Percentiles rank a stretch among this genome's conserved stretches.
Evolutionary conservation across 2,329 filamentous ascomycete species (phyloP).

Genomic region (Lecanoromycetidae sp.): DNA sequence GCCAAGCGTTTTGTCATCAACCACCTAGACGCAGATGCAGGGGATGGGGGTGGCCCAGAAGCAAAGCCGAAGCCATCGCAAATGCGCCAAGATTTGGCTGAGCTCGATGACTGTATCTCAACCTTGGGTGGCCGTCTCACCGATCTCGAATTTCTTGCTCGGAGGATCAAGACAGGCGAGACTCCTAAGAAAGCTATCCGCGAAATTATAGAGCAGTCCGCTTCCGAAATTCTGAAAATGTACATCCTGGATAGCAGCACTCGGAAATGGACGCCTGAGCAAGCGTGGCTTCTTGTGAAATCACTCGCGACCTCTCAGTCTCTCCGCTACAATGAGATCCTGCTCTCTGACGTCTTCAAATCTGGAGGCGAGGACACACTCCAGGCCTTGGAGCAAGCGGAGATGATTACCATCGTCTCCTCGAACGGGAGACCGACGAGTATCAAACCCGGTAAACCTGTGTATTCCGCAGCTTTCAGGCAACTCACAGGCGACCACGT

Average conservation of each 20-base stretch:
- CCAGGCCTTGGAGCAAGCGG: slow-evolving; percentile 68
- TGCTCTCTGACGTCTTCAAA: slow-evolving; percentile 65
- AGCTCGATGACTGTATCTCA: slow-evolving; percentile 66
- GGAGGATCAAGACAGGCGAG: slow-evolving; percentile 77
- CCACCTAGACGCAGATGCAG: slow-evolving; percentile 47
- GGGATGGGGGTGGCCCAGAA: slow-evolving; percentile 27
- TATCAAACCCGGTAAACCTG: slow-evolving; percentile 71
- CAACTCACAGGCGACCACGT: slow-evolving; percentile 59
- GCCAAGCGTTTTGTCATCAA: slow-evolving; percentile 84
- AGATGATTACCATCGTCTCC: slow-evolving; percentile 67
- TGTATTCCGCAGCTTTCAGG: slow-evolving; percentile 74
- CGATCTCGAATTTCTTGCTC: slow-evolving; percentile 86
- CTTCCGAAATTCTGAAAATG: slow-evolving; percentile 85
- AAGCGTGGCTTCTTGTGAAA: slow-evolving; percentile 84
- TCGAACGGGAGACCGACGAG: slow-evolving; percentile 63
- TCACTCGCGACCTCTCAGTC: slow-evolving; percentile 55
- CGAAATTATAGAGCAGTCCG: slow-evolving; percentile 80
- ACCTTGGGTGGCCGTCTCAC: slow-evolving; percentile 83
- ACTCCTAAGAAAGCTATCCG: slow-evolving; percentile 66
- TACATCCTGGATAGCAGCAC: slow-evolving; percentile 55
- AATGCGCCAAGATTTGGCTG: slow-evolving; percentile 42
- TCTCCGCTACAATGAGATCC: slow-evolving; percentile 73
- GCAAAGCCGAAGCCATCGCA: slow-evolving; percentile 36
- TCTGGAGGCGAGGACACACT: slow-evolving; percentile 62
- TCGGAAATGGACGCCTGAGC: slow-evolving; percentile 64